These are phyloP conservation scores for Pyracantha coccinea DNA, from an alignment of 331 rosid species.

Conservation along the genomic window DNA sequence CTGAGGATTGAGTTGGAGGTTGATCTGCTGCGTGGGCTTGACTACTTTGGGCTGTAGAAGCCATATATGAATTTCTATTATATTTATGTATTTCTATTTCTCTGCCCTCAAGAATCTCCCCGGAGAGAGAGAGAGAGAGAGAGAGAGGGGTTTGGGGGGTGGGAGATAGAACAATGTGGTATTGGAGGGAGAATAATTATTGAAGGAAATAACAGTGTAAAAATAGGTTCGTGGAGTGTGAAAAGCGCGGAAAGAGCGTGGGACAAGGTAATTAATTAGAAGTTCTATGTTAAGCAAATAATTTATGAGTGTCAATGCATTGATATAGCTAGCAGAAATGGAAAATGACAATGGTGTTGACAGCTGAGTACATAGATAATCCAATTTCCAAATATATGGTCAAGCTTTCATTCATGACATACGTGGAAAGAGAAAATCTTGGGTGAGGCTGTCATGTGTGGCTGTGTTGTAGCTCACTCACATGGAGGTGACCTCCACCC, in stretches of 20 bases:
- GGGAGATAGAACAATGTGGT: neutral
- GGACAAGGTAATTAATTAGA: neutral
- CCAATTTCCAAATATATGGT: neutral
- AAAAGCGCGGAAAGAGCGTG: slow-evolving; percentile 13
- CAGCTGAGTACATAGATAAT: neutral
- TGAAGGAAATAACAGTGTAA: neutral
- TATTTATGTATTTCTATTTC: neutral
- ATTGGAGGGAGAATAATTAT: neutral
- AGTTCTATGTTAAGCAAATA: slow-evolving; percentile 17
- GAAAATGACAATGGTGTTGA: neutral
- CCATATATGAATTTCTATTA: slow-evolving; percentile 5
- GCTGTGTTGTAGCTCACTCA: neutral
- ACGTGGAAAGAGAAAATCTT: neutral
- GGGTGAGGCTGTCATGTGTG: neutral
- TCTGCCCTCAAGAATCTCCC: slow-evolving; percentile 8
- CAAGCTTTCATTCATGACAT: neutral
- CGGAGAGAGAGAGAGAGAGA: slow-evolving; percentile 1
- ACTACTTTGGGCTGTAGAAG: slow-evolving; percentile 11
- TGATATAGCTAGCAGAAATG: neutral
- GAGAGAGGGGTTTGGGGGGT: neutral
- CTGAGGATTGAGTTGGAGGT: neutral
- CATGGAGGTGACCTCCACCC: neutral
- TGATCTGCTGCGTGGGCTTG: neutral
- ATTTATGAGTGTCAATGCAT: neutral
- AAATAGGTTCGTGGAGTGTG: neutral